Conservation (phyloP, 2,329 filamentous ascomycete species). For the Microcyclospora tardicrescens region DNA sequence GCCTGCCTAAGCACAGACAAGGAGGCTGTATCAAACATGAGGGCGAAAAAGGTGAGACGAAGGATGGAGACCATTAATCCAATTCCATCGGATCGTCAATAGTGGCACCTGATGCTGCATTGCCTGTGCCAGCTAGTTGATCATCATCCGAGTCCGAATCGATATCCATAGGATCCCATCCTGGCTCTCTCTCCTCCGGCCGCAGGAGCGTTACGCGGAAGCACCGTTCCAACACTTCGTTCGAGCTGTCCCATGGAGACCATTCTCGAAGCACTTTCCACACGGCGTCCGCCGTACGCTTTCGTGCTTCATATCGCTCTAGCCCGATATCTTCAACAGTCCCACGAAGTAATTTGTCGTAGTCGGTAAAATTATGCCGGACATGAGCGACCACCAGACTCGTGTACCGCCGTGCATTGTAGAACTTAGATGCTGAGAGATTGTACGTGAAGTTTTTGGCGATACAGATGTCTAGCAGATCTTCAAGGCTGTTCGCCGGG, state of each 20-base stretch:
- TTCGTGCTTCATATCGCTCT: conserved; percentile 18
- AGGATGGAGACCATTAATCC: conserved; percentile 8
- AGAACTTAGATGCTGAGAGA: conserved; percentile 14
- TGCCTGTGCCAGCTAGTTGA: neutral
- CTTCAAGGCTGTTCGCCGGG: conserved; percentile 11
- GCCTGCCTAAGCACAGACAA: neutral
- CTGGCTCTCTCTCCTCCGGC: conserved; percentile 15
- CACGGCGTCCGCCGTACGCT: conserved; percentile 10
- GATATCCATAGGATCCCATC: conserved; percentile 20
- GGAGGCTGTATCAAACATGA: neutral
- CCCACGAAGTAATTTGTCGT: conserved; percentile 40
- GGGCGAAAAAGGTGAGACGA: neutral
- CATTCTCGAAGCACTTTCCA: conserved; percentile 20
- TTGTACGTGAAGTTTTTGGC: conserved; percentile 18
- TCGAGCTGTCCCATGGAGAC: conserved; percentile 22
- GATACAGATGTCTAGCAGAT: conserved; percentile 18
- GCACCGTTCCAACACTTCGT: conserved; percentile 17
- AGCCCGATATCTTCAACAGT: conserved; percentile 12
- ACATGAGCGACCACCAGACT: conserved; percentile 46
- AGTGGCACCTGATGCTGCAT: neutral
- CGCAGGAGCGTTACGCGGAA: conserved; percentile 16
- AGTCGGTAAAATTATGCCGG: conserved; percentile 47
- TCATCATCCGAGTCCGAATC: conserved; percentile 13
- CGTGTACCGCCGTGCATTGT: conserved; percentile 16
- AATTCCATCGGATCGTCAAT: conserved; percentile 18